Percentiles rank a stretch among this genome's conserved stretches.
These are phyloP conservation scores for Camillea tinctor DNA, from an alignment of 2,329 filamentous ascomycete species.

Conservation along the genomic window DNA sequence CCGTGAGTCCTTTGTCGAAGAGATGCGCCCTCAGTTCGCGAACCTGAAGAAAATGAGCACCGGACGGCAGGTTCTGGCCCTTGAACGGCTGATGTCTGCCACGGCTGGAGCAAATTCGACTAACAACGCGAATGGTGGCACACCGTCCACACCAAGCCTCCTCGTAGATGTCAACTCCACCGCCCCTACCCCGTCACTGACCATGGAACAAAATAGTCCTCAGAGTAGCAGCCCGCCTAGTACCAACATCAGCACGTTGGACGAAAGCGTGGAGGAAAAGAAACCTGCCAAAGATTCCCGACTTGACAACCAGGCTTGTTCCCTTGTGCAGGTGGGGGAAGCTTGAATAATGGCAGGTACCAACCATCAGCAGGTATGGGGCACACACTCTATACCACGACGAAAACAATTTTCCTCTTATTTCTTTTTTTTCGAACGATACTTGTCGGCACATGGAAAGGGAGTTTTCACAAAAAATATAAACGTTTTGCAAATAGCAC, in stretches of 20 bases:
- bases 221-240: conserved; percentile 66
- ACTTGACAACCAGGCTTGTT: conserved; percentile 9
- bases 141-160: conserved; percentile 37
- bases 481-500: neutral
- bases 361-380: neutral
- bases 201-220: conserved; percentile 67
- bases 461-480: neutral
- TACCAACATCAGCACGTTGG: conserved; percentile 56
- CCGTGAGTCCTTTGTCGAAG: conserved; percentile 49
- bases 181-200: conserved; percentile 64
- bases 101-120: conserved; percentile 3
- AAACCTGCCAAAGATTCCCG: conserved; percentile 13
- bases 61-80: conserved; percentile 64
- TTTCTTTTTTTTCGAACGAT: too few species aligned
- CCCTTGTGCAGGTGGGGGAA: conserved; percentile 17
- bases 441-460: neutral
- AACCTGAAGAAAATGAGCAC: conserved; percentile 63
- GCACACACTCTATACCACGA: neutral
- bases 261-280: conserved; percentile 34
- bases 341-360: neutral
- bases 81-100: conserved; percentile 55
- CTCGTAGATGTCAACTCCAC: conserved; percentile 50
- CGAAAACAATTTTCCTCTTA: neutral
- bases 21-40: conserved; percentile 62
- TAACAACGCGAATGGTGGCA: conserved; percentile 22